Percentiles rank a stretch among this genome's conserved stretches.
Evolutionary conservation across 805 yeast genomes (phyloP).

Genomic region (Saturnispora dispora): DNA sequence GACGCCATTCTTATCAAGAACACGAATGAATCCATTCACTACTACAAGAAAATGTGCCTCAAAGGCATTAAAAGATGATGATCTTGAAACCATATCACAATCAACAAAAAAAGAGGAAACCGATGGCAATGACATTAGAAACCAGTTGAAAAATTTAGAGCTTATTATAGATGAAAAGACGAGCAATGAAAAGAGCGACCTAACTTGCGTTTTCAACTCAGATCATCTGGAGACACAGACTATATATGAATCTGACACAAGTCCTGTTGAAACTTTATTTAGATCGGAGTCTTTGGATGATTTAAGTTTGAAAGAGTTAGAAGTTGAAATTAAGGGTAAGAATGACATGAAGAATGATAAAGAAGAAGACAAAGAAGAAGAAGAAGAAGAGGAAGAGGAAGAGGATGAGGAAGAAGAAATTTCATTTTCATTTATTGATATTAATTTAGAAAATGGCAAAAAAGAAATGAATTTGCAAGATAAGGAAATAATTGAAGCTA

Average conservation of each 20-base stretch:
- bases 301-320: neutral
- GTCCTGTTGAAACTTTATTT: constrained; percentile 11
- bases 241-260: constrained; percentile 8
- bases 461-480: neutral
- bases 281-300: constrained; percentile 10
- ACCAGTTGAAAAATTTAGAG: neutral
- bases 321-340: neutral
- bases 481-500: constrained; percentile 4
- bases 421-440: constrained; percentile 4
- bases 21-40: neutral
- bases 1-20: neutral
- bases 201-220: neutral
- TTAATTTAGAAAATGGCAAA: neutral
- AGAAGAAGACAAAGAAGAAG: neutral
- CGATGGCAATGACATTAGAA: neutral
- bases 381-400: neutral
- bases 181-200: neutral
- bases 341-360: too few relatives aligned
- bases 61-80: neutral
- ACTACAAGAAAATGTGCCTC: neutral
- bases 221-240: neutral
- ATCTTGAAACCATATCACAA: neutral
- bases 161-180: neutral
- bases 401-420: neutral
- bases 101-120: neutral